Base-by-base conservation (phyloP, 2,329 filamentous ascomycete species). In the Aaosphaeria arxii region DNA sequence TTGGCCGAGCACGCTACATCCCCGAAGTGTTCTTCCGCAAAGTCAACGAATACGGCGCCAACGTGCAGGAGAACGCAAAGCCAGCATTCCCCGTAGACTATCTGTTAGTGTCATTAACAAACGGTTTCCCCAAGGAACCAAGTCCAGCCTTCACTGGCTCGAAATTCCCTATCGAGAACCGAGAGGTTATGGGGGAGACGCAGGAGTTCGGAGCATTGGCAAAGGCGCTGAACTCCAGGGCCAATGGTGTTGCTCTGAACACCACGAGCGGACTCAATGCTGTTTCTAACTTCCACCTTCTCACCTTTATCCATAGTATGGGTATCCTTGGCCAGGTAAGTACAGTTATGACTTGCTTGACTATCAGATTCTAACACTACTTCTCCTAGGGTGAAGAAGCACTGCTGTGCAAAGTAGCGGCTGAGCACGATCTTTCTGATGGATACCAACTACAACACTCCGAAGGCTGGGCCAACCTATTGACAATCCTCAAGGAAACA, bases 81-180 rank as follows among this genome's bases (percentile, higher is more conserved):
- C 94, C 94, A 0, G 85, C 88, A 41, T 99, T 99, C 69, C 94
- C 94, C 0, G 91, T 96, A 43, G 94, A 99, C 68, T 99, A 97
- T 69, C 81, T 99, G 32, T 85, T 97, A 48, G 89, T 97, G 52
- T 97, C 94, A 6, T 80, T 99, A 54, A 99, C 94, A 1, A 92
- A 99, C 66, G 94, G 94, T 50, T 97, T 99, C 75, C 94, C 94
- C 3, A 89, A 86, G 45, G 79, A 85, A 40, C 82, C 89, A 4
- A 86, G 84, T 47, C 90, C 91, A 9, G 72, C 86, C 30, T 97
- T 97, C 71, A 86, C 84, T 42, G 71, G 71, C 30, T 78, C 80
- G 52, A 83, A 78, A 39, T 99, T 97, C 70, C 87, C 91, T 5
- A 87, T 97, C 54, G 94, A 95, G 72, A 97, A 99, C 64, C 85